Evolutionary conservation across 2,329 filamentous ascomycete species (phyloP).

Genomic region (Phyllosticta citrichinensis): DNA sequence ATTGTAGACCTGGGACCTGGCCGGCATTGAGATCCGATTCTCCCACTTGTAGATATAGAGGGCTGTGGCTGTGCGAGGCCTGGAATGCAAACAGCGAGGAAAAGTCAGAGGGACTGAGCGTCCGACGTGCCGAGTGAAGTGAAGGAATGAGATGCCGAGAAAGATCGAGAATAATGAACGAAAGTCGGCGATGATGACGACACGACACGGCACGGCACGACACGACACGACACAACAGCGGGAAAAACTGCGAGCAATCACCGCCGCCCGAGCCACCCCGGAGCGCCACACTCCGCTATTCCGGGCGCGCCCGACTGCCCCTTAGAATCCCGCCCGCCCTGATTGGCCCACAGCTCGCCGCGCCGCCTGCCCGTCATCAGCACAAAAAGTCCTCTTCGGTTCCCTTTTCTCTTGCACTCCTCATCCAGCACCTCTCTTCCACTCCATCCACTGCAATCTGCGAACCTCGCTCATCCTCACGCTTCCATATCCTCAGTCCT

Average conservation of each 20-base stretch:
- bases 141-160: too few species aligned
- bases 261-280: background rate
- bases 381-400: background rate
- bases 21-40: background rate
- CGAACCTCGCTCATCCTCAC: background rate
- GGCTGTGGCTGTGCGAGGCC: background rate
- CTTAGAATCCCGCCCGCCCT: background rate
- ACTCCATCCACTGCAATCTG: background rate
- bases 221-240: background rate
- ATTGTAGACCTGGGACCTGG: too few species aligned
- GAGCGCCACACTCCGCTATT: too few species aligned
- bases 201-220: too few species aligned
- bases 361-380: background rate
- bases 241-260: background rate
- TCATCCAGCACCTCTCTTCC: background rate
- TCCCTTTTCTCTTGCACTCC: background rate
- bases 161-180: background rate
- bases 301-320: background rate
- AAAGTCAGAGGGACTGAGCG: too few species aligned
- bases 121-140: too few species aligned
- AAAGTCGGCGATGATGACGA: background rate
- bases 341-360: background rate
- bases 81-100: too few species aligned
- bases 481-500: background rate
- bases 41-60: background rate